Conservation (phyloP, 345 rosid genomes). For the Heritiera littoralis region DNA sequence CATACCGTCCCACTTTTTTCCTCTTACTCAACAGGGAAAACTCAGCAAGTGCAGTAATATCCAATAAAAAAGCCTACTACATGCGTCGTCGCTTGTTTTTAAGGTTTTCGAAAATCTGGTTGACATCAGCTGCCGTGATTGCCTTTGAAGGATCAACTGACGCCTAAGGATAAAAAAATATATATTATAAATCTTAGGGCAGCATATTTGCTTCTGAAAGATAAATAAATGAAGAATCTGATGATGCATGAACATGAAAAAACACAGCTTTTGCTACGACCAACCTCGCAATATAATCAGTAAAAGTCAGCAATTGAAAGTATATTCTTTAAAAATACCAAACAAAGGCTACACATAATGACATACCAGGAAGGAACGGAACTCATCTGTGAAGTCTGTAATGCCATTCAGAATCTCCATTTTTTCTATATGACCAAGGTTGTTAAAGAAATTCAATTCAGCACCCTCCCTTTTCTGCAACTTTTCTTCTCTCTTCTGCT, state of each 20-base stretch:
- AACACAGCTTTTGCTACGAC: background rate
- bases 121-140: constrained; percentile 75
- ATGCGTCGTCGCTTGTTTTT: constrained; percentile 74
- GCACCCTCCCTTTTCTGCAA: constrained; percentile 79
- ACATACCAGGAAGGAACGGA: constrained; percentile 70
- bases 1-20: background rate
- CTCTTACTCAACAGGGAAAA: background rate
- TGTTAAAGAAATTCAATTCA: constrained; percentile 59
- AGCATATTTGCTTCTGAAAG: background rate
- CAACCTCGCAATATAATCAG: background rate
- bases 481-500: constrained; percentile 88
- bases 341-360: background rate
- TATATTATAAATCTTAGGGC: background rate
- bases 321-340: background rate
- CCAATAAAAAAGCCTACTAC: constrained; percentile 33
- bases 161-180: constrained; percentile 46
- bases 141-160: constrained; percentile 81
- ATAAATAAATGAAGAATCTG: background rate
- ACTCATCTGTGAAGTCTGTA: constrained; percentile 75
- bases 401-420: constrained; percentile 88
- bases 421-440: constrained; percentile 86
- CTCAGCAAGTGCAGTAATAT: background rate
- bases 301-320: background rate
- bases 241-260: background rate
- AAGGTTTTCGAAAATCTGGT: constrained; percentile 86